Conservation (phyloP, 2,329 filamentous ascomycete species). For the Aspergillus terreus region DNA sequence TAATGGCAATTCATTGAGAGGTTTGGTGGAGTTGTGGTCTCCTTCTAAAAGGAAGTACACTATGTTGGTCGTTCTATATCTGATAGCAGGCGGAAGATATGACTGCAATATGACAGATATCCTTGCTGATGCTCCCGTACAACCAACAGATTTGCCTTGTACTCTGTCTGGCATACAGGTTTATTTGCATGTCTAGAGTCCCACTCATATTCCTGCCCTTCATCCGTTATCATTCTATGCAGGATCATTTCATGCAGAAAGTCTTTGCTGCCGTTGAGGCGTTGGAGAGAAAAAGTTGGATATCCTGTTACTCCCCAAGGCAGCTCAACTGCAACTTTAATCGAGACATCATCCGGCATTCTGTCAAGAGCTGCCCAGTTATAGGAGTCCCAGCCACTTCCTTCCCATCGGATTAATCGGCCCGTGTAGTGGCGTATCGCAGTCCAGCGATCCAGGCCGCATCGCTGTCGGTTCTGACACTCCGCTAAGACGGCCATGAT, state of each 20-base stretch:
- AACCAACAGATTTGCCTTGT: slow-evolving; percentile 4
- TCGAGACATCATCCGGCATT: slow-evolving; percentile 4
- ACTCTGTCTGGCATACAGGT: neutral
- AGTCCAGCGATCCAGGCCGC: slow-evolving; percentile 3
- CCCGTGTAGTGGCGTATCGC: slow-evolving; percentile 1
- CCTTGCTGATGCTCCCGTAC: slow-evolving; percentile 1
- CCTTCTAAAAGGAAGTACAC: neutral
- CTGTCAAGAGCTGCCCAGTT: neutral
- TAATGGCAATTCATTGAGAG: too few relatives aligned
- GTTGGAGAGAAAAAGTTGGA: slow-evolving; percentile 7
- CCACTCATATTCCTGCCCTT: slow-evolving; percentile 2
- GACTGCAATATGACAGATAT: slow-evolving; percentile 2
- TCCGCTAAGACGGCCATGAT: slow-evolving; percentile 5
- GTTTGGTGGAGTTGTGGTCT: too few relatives aligned
- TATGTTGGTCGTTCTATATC: neutral
- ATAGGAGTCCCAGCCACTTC: neutral
- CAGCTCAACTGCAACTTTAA: slow-evolving; percentile 3
- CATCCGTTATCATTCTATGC: slow-evolving; percentile 1
- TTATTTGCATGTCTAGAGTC: neutral
- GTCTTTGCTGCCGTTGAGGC: neutral
- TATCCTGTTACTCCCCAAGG: neutral
- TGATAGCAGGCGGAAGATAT: slow-evolving; percentile 5
- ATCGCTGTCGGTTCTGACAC: slow-evolving; percentile 6
- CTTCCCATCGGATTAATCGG: neutral
- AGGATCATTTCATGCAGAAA: slow-evolving; percentile 7